Base-by-base conservation (phyloP, 2,329 filamentous ascomycete species). In the Neonectria sp. region DNA sequence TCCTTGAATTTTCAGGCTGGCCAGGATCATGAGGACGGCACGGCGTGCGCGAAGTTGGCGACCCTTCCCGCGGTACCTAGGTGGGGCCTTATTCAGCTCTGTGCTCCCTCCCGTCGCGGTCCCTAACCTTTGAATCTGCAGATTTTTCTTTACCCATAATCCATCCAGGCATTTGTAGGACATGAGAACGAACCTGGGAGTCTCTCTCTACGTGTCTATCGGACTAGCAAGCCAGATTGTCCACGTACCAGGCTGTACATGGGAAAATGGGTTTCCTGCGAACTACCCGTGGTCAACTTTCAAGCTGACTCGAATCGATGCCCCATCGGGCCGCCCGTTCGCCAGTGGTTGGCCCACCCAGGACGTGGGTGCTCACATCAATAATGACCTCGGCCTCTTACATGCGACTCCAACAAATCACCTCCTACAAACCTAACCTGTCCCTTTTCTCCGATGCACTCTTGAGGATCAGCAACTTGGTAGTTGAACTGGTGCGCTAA, bases 311-410 rank as follows among this genome's bases (percentile, higher is more conserved):
- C 40, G 45, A 43, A 29, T 57, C 24, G 53, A 58, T n/a, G 53
- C 52, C 52, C 27, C 56, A 57, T 65, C 45, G 52, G 45, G 45
- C 31, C 4, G 35, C 11, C 12, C 51, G 52, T 61, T 61, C 52
- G 63, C 63, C 57, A 61, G 57, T 60, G 29, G 57, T 7, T 24
- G 46, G 52, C 52, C 57, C 57, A 60, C 46, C 57, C 17, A 52
- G 55, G 37, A 55, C 63, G 57, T 46, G n/a, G 52, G 35, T 46
- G 35, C 31, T 61, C 46, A 58, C 63, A 33, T 11, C 49, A 33
- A 33, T 57, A 48, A 58, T 53, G 46, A 37, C 31, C 46, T 46
- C 49, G 31, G 55, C 7, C 46, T 31, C 43, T 48, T 27, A 45
- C 35, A 51, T 43, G 35, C 46, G 33, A 29, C 51, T 33, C 9